Evolutionary conservation across 169 alveolate genomes (phyloP), one percentile per base, ranked within the genome.

Genomic region (Cryptosporidium ryanae): DNA sequence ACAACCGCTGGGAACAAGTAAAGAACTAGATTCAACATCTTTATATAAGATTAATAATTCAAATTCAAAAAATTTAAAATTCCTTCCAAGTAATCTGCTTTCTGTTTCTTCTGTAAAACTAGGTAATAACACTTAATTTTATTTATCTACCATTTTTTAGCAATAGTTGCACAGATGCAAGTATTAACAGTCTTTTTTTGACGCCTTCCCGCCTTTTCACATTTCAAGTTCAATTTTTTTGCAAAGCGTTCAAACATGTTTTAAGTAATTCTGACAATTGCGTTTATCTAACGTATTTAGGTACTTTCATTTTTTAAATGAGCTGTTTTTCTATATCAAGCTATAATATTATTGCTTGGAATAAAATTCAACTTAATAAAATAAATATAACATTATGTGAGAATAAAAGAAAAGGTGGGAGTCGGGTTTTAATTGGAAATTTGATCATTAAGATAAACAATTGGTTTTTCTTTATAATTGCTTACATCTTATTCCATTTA

Each of bases 41-140:
- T 57, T 76, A 15, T 76, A 76, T 76, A 76, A 76, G 18, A 25
- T 76, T 12, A 34, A 38, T 31, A 32, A 55, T 38, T 76, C 71
- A 23, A 59, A 49, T 31, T 23, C 64, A 57, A 76, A 76, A 25
- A 76, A 25, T 43, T 34, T 76, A 44, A 76, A 59, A 61, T 76
- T 76, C 8, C 50, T 76, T 32, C 50, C 68, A 23, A 76, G 76
- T 43, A 76, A 76, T 18, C 15, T 76, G 25, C 44, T 76, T 4
- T 59, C 87, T 1, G 50, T 76, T 10, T 76, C 76, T 34, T 55
- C 68, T 38, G 64, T 76, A 10, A 68, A 31, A 25, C 13, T 52
- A n/a, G 25, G 29, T 46, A n/a, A 23, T 15, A 38, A 38, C 0
- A 6, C 3, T 38, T 38, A 38, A 38, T 38, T 38, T 38, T 10